phyloP scores from a whole-genome alignment of 2,329 filamentous ascomycete genomes.

The Fusarium scirpi region DNA sequence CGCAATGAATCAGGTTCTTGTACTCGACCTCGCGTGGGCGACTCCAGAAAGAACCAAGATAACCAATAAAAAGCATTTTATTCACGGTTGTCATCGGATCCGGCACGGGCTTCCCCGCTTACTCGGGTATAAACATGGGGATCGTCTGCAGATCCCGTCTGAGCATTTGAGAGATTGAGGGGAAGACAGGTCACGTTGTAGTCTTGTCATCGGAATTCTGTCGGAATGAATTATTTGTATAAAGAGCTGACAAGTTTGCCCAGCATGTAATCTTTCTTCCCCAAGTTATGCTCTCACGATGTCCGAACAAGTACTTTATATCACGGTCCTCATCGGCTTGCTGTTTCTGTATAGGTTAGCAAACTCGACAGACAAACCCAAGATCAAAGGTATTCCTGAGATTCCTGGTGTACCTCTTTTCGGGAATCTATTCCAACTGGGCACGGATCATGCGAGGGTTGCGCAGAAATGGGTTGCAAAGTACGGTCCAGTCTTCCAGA shows the following conservation, averaged over 20 bases:
- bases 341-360: slow-evolving; percentile 47
- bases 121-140: slow-evolving; percentile 11
- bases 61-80: slow-evolving; percentile 10
- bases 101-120: slow-evolving; percentile 27
- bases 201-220: not conserved
- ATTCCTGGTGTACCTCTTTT: slow-evolving; percentile 72
- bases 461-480: slow-evolving; percentile 68
- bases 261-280: not conserved
- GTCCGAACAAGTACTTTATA: slow-evolving; percentile 31
- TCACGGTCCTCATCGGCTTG: slow-evolving; percentile 10
- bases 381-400: slow-evolving; percentile 71
- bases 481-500: slow-evolving; percentile 74
- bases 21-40: not conserved
- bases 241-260: not conserved
- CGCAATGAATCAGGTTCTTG: not conserved
- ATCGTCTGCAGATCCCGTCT: slow-evolving; percentile 8
- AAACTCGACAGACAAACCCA: slow-evolving; percentile 66
- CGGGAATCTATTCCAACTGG: slow-evolving; percentile 72
- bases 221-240: not conserved
- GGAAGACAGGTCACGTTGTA: slow-evolving; percentile 11
- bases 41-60: not conserved
- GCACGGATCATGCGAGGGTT: slow-evolving; percentile 66
- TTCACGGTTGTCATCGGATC: slow-evolving; percentile 10
- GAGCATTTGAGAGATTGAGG: slow-evolving; percentile 18
- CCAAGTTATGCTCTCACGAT: not conserved